Conservation (phyloP, 306 rosid species). For the Quercus glauca region DNA sequence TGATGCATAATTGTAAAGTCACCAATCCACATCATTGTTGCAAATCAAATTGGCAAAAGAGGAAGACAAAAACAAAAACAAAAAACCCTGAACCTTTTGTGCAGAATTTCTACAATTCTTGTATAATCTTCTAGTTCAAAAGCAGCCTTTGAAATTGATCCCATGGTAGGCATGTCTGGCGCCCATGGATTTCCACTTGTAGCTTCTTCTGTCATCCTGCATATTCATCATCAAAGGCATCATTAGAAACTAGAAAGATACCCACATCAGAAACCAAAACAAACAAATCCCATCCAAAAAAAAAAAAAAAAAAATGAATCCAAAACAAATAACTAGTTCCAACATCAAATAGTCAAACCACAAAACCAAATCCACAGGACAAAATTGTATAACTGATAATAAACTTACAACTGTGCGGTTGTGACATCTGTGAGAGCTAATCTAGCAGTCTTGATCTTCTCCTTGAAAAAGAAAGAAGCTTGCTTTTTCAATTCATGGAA, state of each 20-base stretch:
- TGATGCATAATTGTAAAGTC: constrained; percentile 23
- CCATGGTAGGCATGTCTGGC: constrained; percentile 63
- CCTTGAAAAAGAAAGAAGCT: constrained; percentile 91
- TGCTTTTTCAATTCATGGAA: constrained; percentile 80
- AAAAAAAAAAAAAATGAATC: not conserved
- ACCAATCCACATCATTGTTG: not conserved
- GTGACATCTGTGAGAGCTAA: constrained; percentile 96
- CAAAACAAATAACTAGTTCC: constrained; percentile 4
- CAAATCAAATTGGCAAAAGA: not conserved
- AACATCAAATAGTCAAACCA: not conserved
- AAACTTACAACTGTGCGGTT: constrained; percentile 68
- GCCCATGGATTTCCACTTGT: constrained; percentile 67
- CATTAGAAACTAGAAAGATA: not conserved
- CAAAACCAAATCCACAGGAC: constrained; percentile 6
- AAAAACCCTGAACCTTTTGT: constrained; percentile 30
- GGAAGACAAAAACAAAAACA: not conserved
- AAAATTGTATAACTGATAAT: not conserved
- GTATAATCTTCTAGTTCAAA: constrained; percentile 87
- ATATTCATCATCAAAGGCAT: not conserved
- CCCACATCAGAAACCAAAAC: constrained; percentile 14
- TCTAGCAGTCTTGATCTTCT: constrained; percentile 89
- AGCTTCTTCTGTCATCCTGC: constrained; percentile 87
- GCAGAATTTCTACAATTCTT: constrained; percentile 56
- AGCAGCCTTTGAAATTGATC: constrained; percentile 90
- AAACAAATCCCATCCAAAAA: not conserved